Evolutionary conservation across 768 basidiomycete genomes (phyloP).

Genomic region (Russula brevipes): DNA sequence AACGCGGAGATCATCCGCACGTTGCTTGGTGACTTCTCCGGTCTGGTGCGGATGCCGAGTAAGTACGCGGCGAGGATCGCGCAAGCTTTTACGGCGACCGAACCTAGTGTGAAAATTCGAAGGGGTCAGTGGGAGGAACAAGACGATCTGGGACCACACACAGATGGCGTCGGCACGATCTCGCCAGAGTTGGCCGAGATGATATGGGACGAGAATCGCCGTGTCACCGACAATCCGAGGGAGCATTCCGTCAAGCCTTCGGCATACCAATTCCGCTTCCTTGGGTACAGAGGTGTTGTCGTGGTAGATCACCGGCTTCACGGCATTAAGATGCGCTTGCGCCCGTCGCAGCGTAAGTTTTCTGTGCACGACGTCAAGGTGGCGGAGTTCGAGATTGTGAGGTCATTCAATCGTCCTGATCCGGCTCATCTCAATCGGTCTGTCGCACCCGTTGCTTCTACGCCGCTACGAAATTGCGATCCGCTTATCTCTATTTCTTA

Average conservation of each 20-base stretch:
- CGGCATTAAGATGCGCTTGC: conserved; percentile 63
- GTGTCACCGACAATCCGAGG: conserved; percentile 26
- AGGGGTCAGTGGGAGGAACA: conserved; percentile 58
- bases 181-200: conserved; percentile 49
- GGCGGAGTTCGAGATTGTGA: conserved; percentile 66
- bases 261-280: conserved; percentile 40
- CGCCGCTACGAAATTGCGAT: not conserved
- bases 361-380: conserved; percentile 41
- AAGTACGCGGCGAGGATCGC: conserved; percentile 80
- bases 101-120: conserved; percentile 58
- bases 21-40: conserved; percentile 62
- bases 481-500: not conserved
- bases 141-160: conserved; percentile 56
- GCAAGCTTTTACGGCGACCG: conserved; percentile 78
- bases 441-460: not conserved
- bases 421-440: conserved; percentile 45
- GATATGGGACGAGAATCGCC: conserved; percentile 56
- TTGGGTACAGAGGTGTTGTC: conserved; percentile 78
- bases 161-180: conserved; percentile 79
- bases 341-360: conserved; percentile 77
- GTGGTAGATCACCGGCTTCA: conserved; percentile 51
- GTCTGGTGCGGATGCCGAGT: conserved; percentile 45
- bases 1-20: conserved; percentile 54
- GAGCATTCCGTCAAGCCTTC: not conserved
- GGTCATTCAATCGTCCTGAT: conserved; percentile 54